Evolutionary conservation across 352 stramenopile species (phyloP).

Genomic region (Albugo candida): DNA sequence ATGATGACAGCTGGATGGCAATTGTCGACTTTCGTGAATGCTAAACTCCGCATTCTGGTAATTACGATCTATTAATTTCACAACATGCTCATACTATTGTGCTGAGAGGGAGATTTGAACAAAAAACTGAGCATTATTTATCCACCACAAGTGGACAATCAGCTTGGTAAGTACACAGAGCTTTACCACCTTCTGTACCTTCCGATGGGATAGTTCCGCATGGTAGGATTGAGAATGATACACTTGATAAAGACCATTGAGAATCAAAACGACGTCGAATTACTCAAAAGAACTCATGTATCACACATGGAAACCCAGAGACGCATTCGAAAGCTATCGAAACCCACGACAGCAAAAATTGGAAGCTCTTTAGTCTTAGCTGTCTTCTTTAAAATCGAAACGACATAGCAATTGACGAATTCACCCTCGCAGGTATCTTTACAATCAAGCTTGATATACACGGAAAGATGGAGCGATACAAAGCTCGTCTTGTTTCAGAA

Average conservation of each 20-base stretch:
- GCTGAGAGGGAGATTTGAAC: no score
- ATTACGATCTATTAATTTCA: no score
- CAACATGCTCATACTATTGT: no score
- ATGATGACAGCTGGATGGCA: no score
- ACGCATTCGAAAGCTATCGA: slow-evolving; percentile 2
- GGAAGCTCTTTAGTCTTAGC: not conserved
- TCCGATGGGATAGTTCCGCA: no score
- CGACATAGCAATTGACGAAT: not conserved
- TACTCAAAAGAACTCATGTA: not conserved
- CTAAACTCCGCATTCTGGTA: no score
- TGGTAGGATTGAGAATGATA: not conserved
- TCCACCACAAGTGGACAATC: no score
- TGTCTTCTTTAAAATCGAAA: not conserved
- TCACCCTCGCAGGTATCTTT: slow-evolving; percentile 3
- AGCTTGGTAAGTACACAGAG: no score
- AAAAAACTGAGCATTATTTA: no score
- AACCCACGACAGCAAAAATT: not conserved
- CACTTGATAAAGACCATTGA: not conserved
- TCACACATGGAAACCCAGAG: not conserved
- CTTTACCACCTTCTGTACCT: no score
- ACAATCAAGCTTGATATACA: slow-evolving; percentile 1
- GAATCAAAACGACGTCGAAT: not conserved
- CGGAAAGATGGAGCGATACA: no score
- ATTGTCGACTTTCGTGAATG: no score
- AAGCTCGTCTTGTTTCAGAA: slow-evolving; percentile 6